Percentiles rank a stretch among this genome's conserved stretches.
phyloP scores from a whole-genome alignment of 148 eudicot species.

The Rhododendron ferrugineum region DNA sequence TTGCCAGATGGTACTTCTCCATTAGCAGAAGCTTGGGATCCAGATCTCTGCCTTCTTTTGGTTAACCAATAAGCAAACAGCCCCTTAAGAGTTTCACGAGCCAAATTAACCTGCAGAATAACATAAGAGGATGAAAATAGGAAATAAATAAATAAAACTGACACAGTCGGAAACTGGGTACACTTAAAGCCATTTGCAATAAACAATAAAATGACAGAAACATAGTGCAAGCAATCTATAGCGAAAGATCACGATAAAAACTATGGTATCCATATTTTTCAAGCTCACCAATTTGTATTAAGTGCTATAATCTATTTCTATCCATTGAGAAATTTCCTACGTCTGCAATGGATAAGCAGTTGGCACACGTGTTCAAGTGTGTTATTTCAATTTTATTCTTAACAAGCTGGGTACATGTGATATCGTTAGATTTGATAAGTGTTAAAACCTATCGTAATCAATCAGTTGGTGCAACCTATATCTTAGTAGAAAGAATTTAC shows the following conservation, averaged over 20 bases:
- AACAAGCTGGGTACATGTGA: background rate
- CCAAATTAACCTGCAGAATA: slow-evolving; percentile 70
- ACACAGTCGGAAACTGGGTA: background rate
- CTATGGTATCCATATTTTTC: background rate
- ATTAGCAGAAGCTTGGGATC: slow-evolving; percentile 59
- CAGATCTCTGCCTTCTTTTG: slow-evolving; percentile 66
- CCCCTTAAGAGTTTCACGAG: slow-evolving; percentile 95
- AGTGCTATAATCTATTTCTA: background rate
- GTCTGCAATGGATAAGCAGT: background rate
- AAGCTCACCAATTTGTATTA: slow-evolving; percentile 1
- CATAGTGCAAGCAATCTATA: background rate
- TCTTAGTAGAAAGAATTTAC: background rate
- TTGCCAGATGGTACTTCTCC: slow-evolving; percentile 69
- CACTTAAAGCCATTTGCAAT: background rate
- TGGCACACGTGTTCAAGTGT: background rate
- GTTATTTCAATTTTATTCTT: background rate
- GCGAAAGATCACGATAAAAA: background rate
- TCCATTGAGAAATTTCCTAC: background rate
- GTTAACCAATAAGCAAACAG: slow-evolving; percentile 74
- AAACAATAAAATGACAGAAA: background rate
- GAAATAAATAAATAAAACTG: background rate
- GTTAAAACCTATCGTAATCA: too few relatives aligned
- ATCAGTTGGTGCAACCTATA: background rate
- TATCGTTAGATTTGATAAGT: background rate
- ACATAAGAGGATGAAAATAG: background rate